Conservation (phyloP, 345 rosid genomes). For the Sonneratia caseolaris region DNA sequence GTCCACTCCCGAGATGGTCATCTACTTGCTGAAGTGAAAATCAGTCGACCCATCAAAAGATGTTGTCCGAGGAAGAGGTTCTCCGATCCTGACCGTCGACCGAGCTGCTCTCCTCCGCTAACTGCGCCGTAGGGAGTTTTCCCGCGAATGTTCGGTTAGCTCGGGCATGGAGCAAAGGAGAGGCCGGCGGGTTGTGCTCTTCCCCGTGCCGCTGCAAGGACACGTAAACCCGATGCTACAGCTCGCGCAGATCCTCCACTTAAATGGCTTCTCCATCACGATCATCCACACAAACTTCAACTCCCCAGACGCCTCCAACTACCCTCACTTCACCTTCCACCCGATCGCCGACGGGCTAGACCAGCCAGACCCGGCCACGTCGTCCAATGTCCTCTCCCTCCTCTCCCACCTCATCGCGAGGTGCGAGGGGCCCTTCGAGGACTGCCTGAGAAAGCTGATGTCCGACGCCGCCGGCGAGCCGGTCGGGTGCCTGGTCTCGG, state of each 20-base stretch:
- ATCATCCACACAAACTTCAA: conserved; percentile 25
- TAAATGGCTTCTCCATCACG: conserved; percentile 23
- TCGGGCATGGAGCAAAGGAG: conserved; percentile 5
- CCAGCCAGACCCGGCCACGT: conserved; percentile 7
- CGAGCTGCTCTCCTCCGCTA: not conserved
- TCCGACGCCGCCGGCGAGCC: conserved; percentile 11
- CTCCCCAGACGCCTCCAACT: conserved; percentile 21
- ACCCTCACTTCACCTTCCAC: conserved; percentile 23
- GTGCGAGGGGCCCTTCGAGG: conserved; percentile 15
- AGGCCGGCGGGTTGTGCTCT: conserved; percentile 15
- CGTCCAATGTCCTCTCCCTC: conserved; percentile 2
- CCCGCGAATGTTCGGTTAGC: not conserved
- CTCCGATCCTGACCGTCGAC: not conserved
- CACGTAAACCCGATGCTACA: conserved; percentile 31
- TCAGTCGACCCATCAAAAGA: not conserved
- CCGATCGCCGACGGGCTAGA: conserved; percentile 14
- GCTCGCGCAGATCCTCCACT: conserved; percentile 22
- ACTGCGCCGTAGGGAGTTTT: no score
- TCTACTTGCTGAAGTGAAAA: not conserved
- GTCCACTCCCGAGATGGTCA: not conserved
- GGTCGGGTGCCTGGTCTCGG: conserved; percentile 17
- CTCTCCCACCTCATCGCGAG: conserved; percentile 9
- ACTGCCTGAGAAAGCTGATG: conserved; percentile 16
- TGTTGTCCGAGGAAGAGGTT: not conserved
- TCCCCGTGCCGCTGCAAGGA: conserved; percentile 26